Percentiles rank a stretch among this genome's conserved stretches.
Conservation (phyloP, 2,329 filamentous ascomycete species). For the Penicillium hordei region DNA sequence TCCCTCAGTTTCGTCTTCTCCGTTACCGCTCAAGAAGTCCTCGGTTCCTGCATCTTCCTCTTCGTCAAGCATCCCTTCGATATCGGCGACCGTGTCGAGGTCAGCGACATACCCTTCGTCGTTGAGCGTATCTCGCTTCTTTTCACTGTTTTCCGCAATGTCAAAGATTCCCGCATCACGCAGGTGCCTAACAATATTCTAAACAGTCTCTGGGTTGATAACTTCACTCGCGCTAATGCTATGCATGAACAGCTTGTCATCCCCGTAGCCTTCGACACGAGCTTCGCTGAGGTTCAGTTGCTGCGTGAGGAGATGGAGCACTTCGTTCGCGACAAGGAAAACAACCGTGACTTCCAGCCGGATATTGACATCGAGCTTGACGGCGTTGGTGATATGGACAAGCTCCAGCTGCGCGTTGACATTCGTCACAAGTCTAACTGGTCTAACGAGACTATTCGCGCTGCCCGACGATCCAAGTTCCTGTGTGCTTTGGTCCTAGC, state of each 20-base stretch:
- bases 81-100: conserved; percentile 89
- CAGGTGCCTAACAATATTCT: conserved; percentile 89
- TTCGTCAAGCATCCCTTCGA: conserved; percentile 99
- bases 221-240: conserved; percentile 83
- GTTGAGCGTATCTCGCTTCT: conserved; percentile 94
- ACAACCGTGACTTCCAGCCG: conserved; percentile 85
- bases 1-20: conserved; percentile 97
- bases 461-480: conserved; percentile 85
- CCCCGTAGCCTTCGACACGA: conserved; percentile 80
- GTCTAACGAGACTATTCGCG: conserved; percentile 81
- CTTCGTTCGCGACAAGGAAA: conserved; percentile 81
- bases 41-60: conserved; percentile 97
- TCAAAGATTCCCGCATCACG: conserved; percentile 74
- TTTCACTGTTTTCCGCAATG: conserved; percentile 85
- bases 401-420: conserved; percentile 76
- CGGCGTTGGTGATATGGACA: conserved; percentile 81
- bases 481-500: conserved; percentile 90
- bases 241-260: conserved; percentile 85
- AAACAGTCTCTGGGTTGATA: conserved; percentile 93
- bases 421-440: conserved; percentile 93
- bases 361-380: conserved; percentile 77
- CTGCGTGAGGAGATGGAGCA: conserved; percentile 79
- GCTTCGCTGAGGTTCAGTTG: conserved; percentile 83
- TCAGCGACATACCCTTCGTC: conserved; percentile 65
- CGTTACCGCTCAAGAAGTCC: conserved; percentile 85